Evolutionary conservation across 129 eudicot species (phyloP).

Genomic region (Tagetes erecta): DNA sequence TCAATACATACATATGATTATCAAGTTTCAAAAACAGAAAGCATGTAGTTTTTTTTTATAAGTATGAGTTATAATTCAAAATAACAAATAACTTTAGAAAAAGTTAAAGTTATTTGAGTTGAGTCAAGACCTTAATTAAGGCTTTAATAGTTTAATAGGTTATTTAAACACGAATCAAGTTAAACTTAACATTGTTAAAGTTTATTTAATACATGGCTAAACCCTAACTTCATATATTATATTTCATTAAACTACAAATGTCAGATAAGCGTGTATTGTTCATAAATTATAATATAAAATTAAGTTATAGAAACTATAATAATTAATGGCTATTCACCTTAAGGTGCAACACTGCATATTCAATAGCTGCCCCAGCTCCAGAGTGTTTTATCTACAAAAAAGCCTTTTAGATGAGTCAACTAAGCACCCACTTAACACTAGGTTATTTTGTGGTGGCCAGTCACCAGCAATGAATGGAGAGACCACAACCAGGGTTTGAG

Average conservation of each 20-base stretch:
- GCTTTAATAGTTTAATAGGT: no score
- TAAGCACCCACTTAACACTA: neutral
- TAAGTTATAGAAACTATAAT: neutral
- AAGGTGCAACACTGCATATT: conserved; percentile 82
- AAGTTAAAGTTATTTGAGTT: no score
- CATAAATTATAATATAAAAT: neutral
- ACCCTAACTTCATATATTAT: no score
- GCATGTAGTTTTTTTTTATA: neutral
- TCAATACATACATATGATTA: neutral
- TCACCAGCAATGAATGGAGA: conserved; percentile 5
- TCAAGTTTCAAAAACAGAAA: neutral
- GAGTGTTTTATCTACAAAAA: conserved; percentile 64
- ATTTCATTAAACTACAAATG: neutral
- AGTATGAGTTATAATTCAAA: no score
- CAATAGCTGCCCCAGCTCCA: conserved; percentile 93
- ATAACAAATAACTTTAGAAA: no score
- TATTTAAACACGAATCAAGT: no score
- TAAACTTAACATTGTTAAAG: no score
- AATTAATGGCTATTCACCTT: conserved; percentile 43
- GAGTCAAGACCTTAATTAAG: no score
- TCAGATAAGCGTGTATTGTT: neutral
- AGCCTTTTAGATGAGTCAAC: conserved; percentile 17
- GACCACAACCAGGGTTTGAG: no score
- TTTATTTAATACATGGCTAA: no score
- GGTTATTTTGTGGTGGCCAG: no score